A percentile compares a stretch with the other conserved stretches of the same genome.
phyloP scores from a whole-genome alignment of 2,329 filamentous ascomycete genomes.

The Calonectria pseudoreteaudii region DNA sequence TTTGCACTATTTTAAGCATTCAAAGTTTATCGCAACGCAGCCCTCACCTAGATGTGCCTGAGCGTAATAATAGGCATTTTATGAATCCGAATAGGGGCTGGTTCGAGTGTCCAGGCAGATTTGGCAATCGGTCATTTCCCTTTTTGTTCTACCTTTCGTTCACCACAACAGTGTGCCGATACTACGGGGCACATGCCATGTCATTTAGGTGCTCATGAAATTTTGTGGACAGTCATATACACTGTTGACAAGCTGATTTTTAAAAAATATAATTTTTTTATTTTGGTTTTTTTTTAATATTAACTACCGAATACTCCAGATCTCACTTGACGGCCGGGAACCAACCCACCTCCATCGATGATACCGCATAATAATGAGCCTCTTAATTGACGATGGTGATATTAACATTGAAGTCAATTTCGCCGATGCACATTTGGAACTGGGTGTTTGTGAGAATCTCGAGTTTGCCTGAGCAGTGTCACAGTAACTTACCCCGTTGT shows the following conservation, averaged over 20 bases:
- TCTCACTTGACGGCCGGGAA: background rate
- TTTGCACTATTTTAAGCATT: background rate
- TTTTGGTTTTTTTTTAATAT: background rate
- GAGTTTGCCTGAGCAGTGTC: fast-evolving
- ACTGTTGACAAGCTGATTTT: background rate
- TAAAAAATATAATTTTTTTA: background rate
- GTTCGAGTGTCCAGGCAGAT: background rate
- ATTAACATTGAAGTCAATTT: slow-evolving; percentile 37
- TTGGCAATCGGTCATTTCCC: background rate
- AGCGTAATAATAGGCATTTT: background rate
- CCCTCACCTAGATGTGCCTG: background rate
- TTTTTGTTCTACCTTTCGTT: background rate
- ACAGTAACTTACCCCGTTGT: slow-evolving; percentile 33
- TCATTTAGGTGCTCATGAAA: background rate
- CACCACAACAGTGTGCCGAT: background rate
- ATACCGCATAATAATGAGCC: background rate
- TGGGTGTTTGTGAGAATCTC: slow-evolving; percentile 13
- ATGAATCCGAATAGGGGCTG: background rate
- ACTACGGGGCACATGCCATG: background rate
- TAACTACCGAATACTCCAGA: background rate
- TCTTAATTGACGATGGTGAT: slow-evolving; percentile 33
- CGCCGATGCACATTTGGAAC: slow-evolving; percentile 40
- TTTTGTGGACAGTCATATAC: background rate
- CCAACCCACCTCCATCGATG: background rate
- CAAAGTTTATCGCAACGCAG: background rate